Conservation (phyloP, 1,284 basidiomycete genomes). For the Pyrrhoderma noxium region DNA sequence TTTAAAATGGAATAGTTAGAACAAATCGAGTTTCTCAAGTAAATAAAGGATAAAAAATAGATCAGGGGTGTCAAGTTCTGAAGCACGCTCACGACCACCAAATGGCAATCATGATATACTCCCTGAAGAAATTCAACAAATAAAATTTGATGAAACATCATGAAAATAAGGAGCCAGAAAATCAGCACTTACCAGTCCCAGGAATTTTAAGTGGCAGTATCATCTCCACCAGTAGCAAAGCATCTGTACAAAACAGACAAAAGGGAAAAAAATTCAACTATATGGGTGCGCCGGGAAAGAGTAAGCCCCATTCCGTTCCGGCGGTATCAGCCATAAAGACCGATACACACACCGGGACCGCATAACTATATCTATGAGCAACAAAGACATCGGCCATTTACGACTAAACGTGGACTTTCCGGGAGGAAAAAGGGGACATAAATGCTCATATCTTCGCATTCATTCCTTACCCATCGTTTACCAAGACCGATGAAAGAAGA, state of each 20-base stretch:
- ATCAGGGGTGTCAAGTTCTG: conserved; percentile 71
- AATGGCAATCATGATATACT: conserved; percentile 53
- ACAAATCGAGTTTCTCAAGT: too few species aligned
- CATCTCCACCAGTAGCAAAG: conserved; percentile 29
- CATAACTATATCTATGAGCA: conserved; percentile 86
- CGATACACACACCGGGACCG: conserved; percentile 38
- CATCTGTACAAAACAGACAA: conserved; percentile 31
- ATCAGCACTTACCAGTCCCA: neutral
- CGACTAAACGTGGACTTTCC: conserved; percentile 25
- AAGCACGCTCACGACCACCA: conserved; percentile 50
- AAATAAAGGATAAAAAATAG: conserved; percentile 5
- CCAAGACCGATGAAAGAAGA: conserved; percentile 18
- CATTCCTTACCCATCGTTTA: conserved; percentile 30
- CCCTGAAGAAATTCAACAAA: conserved; percentile 93
- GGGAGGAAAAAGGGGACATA: conserved; percentile 38
- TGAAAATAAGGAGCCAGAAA: conserved; percentile 15
- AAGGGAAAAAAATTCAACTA: conserved; percentile 47
- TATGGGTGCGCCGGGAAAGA: conserved; percentile 58
- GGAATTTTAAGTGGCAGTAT: conserved; percentile 2
- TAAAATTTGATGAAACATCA: conserved; percentile 27
- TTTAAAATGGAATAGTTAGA: too few species aligned
- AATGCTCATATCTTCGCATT: conserved; percentile 74
- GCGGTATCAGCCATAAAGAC: conserved; percentile 30
- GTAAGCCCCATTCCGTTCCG: conserved; percentile 84
- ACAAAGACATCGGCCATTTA: conserved; percentile 39